A percentile compares a stretch with the other conserved stretches of the same genome.
Conservation (phyloP, 2,329 filamentous ascomycete species). For the Talaromyces sp. region DNA sequence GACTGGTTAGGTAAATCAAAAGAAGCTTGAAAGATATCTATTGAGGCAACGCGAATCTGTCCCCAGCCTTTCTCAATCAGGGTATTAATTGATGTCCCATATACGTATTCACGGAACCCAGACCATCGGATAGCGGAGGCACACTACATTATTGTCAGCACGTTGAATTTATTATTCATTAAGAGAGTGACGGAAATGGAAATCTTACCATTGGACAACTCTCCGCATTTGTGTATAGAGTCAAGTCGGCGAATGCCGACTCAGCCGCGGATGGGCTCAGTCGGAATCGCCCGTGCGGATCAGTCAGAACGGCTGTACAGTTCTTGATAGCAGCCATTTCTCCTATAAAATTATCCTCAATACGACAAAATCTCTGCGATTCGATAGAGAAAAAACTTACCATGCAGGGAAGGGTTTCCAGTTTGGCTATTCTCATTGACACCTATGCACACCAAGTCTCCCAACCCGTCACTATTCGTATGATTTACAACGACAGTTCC, state of each 20-base stretch:
- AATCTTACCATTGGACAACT: slow-evolving; percentile 48
- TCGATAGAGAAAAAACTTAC: slow-evolving; percentile 21
- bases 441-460: slow-evolving; percentile 44
- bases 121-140: slow-evolving; percentile 54
- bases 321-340: slow-evolving; percentile 55
- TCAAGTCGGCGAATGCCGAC: slow-evolving; percentile 45
- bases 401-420: slow-evolving; percentile 53
- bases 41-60: slow-evolving; percentile 46
- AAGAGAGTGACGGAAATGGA: slow-evolving; percentile 4
- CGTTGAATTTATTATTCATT: neutral
- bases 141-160: slow-evolving; percentile 31
- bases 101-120: slow-evolving; percentile 53
- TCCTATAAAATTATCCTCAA: slow-evolving; percentile 24
- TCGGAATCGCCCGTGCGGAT: slow-evolving; percentile 42
- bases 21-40: slow-evolving; percentile 41
- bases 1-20: slow-evolving; percentile 32
- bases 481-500: slow-evolving; percentile 55
- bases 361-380: neutral
- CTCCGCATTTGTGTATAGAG: slow-evolving; percentile 55
- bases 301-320: slow-evolving; percentile 48
- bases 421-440: slow-evolving; percentile 42
- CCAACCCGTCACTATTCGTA: slow-evolving; percentile 30
- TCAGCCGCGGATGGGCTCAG: slow-evolving; percentile 38
- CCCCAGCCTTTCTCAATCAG: slow-evolving; percentile 48
- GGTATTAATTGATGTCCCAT: slow-evolving; percentile 47